Evolutionary conservation across 139 green algal species (phyloP).

Genomic region (Chlamydomonas sp.): DNA sequence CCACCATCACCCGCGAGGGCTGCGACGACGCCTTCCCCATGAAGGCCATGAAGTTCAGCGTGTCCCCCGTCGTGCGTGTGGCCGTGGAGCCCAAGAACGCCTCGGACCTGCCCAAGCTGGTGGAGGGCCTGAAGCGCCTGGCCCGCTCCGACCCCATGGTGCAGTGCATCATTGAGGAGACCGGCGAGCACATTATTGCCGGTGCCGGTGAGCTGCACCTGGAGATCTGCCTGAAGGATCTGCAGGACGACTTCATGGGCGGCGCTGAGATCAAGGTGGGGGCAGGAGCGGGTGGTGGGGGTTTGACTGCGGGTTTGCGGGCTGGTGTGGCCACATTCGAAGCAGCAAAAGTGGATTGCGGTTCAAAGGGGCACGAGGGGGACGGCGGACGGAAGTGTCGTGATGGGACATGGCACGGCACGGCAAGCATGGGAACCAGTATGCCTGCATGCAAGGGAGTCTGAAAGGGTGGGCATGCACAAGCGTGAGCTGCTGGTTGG

Average conservation of each 20-base stretch:
- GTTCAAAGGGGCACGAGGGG: too few relatives aligned
- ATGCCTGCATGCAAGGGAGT: too few relatives aligned
- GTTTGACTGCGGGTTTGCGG: not conserved
- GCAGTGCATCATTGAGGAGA: conserved; percentile 98
- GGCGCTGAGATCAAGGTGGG: conserved; percentile 89
- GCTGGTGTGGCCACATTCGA: too few relatives aligned
- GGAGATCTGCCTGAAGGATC: conserved; percentile 99
- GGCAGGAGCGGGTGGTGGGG: not conserved
- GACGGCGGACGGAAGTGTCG: too few relatives aligned
- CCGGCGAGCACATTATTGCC: conserved; percentile 99
- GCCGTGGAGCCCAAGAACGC: conserved; percentile 89
- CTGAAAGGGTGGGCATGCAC: not conserved
- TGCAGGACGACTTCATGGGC: conserved; percentile 99
- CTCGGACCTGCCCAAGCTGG: conserved; percentile 98
- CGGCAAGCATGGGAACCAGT: too few relatives aligned
- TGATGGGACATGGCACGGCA: too few relatives aligned
- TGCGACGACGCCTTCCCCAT: conserved; percentile 93
- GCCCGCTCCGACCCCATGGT: conserved; percentile 99
- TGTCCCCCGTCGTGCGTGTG: conserved; percentile 93
- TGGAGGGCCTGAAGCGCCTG: conserved; percentile 98
- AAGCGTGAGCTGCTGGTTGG: not conserved
- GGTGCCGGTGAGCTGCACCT: conserved; percentile 96
- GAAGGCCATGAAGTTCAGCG: conserved; percentile 99
- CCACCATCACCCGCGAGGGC: conserved; percentile 92
- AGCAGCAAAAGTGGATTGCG: too few relatives aligned